Evolutionary conservation across 2,329 filamentous ascomycete species (phyloP), one percentile per base, ranked within the genome.

Genomic region (Botrytis byssoidea): DNA sequence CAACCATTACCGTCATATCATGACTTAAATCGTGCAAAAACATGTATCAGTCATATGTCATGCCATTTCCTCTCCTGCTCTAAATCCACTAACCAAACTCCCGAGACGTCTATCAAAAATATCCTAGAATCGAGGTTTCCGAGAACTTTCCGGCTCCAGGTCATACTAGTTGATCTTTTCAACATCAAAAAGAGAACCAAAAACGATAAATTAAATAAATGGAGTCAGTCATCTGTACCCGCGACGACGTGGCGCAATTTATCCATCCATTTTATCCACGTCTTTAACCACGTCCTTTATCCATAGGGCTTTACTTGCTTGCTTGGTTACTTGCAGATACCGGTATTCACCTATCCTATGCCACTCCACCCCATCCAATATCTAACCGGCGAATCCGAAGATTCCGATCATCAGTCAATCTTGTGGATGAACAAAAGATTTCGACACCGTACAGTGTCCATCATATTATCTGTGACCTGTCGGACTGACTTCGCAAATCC

Each of bases 201-300:
- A 61, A 61, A 37, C 20, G 35, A 61, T 22, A 25, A 37, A 40
- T 22, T 16, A 25, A 32, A 51, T 51, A 37, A 37, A 25, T 16
- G 59, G 59, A 61, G 35, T 61, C 59, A 37, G 22, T 22, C 29
- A 37, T 8, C 35, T 61, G 59, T 40, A 61, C 20, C 35, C 59
- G 35, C 59, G 59, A 61, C 59, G 59, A 61, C 59, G 59, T 61
- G 59, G 59, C 59, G 59, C 22, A 61, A 5, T 40, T 61, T n/a
- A 61, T 16, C 20, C 59, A 25, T 61, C 35, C 35, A 16, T 25
- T n/a, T 40, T 16, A 61, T 40, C 59, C 59, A 35, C 32, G 32
- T 40, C 12, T 40, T 40, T 25, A 61, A 16, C 59, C 59, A 35
- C 32, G 35, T 40, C 12, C 20, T 60, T 61, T 40, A 40, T 40